Evolutionary conservation across 495 filamentous ascomycete genomes (phyloP), one percentile per base, ranked within the genome.

Genomic region (Penicillium simplicissimum): DNA sequence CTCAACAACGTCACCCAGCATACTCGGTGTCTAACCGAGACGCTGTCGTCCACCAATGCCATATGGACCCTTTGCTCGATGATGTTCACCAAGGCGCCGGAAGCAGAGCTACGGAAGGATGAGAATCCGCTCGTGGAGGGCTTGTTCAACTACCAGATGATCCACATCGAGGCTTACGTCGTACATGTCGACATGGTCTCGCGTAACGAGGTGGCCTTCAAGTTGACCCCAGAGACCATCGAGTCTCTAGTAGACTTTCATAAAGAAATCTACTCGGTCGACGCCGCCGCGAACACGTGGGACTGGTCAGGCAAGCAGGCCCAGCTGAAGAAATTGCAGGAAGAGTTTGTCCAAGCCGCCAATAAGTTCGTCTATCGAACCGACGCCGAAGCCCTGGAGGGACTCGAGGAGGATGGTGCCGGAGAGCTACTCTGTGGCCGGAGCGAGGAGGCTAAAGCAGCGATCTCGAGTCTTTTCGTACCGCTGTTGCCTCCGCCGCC

Each of bases 111-210:
- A 65, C 84, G 85, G 69, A 91, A 87, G 75, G 91, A 97, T 71
- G 81, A 86, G 42, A 93, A 97, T 73, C 91, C 93, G 47, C 80
- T 97, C 59, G 82, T 96, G 64, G 95, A 98, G 78, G 91, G 90
- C 58, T 77, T 98, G 59, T 91, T 90, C 84, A 96, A 96, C 82
- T 94, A 92, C 75, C 90, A 96, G 82, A 86, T 97, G 79, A 83
- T 97, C 75, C 91, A 97, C 73, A 83, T 98, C 63, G 93, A 98
- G 78, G 96, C 95, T 52, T 99, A 99, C 76, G 91, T 98, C 65
- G 95, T 99, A 60, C 96, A 98, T 76, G 92, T 99, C 76, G 95
- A 99, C 79, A 95, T 99, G 91, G 95, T 99, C 49, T 88, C 95
- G 58, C 88, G 93, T 74, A 96, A 96, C 71, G 95, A 99, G 77